Percentiles rank a stretch among this genome's conserved stretches.
Conservation (phyloP, 495 filamentous ascomycete species). For the Aspergillus egyptiacus region DNA sequence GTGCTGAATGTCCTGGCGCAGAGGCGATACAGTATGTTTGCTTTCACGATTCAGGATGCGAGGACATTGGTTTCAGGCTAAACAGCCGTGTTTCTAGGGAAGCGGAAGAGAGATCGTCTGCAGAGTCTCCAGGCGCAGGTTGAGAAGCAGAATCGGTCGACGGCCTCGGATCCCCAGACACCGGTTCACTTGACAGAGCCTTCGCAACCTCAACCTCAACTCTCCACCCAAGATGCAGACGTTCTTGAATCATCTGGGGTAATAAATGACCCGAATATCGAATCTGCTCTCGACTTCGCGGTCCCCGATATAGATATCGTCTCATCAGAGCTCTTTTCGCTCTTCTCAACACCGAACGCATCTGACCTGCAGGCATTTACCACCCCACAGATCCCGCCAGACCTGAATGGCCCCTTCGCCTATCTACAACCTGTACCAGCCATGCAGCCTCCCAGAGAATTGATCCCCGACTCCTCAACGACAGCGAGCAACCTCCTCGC, state of each 20-base stretch:
- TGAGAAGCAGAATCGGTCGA: constrained; percentile 1
- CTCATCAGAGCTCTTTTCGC: background rate
- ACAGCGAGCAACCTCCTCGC: background rate
- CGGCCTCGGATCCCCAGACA: too few species aligned
- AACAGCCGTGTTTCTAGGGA: constrained; percentile 4
- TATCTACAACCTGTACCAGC: background rate
- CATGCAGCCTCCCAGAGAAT: background rate
- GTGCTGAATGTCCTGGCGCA: constrained; percentile 46
- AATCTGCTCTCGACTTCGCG: background rate
- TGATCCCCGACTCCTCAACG: background rate
- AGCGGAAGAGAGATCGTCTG: constrained; percentile 17
- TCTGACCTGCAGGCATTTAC: background rate
- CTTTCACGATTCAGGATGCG: background rate
- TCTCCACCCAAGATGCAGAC: too few species aligned
- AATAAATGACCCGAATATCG: background rate
- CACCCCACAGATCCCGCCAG: background rate
- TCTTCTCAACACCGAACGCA: background rate
- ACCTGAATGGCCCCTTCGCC: background rate
- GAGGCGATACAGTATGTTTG: constrained; percentile 41
- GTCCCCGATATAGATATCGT: background rate
- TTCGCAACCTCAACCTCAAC: too few species aligned
- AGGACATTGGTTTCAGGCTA: background rate
- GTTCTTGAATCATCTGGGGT: background rate
- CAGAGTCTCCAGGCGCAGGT: constrained; percentile 11
- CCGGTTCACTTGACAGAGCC: too few species aligned